phyloP scores from a whole-genome alignment of 2,329 filamentous ascomycete species.

The Neonectria magnoliae region DNA sequence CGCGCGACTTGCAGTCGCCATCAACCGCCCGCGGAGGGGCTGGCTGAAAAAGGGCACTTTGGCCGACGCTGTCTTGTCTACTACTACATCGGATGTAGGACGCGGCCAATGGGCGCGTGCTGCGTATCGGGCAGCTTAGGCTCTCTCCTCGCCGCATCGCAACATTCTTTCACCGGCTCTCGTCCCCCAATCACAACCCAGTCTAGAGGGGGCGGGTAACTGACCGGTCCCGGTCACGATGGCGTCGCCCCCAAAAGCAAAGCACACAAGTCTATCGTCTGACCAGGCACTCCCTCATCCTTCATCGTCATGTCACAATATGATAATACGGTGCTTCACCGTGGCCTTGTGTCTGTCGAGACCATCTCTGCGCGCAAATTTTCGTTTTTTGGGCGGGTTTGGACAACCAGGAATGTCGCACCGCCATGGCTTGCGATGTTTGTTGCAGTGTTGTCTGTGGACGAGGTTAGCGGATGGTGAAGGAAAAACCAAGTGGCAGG shows the following conservation, averaged over 20 bases:
- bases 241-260: too few relatives aligned
- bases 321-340: constrained; percentile 51
- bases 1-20: constrained; percentile 26
- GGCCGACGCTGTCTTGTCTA: constrained; percentile 22
- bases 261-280: too few relatives aligned
- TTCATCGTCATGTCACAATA: constrained; percentile 42
- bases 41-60: constrained; percentile 20
- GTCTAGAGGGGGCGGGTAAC: constrained; percentile 31
- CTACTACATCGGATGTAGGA: constrained; percentile 17
- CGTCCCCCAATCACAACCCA: constrained; percentile 34
- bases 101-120: constrained; percentile 32
- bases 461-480: constrained; percentile 30
- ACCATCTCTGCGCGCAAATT: constrained; percentile 54
- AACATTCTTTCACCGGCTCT: constrained; percentile 34
- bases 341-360: constrained; percentile 54
- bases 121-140: constrained; percentile 31
- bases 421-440: constrained; percentile 54
- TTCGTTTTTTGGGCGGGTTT: constrained; percentile 53
- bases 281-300: background rate
- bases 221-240: constrained; percentile 11
- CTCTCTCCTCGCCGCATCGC: constrained; percentile 30
- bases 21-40: constrained; percentile 24
- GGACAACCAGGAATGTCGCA: constrained; percentile 52
- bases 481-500: constrained; percentile 19
- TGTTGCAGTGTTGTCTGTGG: constrained; percentile 55